Percentiles rank a stretch among this genome's conserved stretches.
Evolutionary conservation across 2,329 filamentous ascomycete genomes (phyloP).

Genomic region (Exophiala sp.): DNA sequence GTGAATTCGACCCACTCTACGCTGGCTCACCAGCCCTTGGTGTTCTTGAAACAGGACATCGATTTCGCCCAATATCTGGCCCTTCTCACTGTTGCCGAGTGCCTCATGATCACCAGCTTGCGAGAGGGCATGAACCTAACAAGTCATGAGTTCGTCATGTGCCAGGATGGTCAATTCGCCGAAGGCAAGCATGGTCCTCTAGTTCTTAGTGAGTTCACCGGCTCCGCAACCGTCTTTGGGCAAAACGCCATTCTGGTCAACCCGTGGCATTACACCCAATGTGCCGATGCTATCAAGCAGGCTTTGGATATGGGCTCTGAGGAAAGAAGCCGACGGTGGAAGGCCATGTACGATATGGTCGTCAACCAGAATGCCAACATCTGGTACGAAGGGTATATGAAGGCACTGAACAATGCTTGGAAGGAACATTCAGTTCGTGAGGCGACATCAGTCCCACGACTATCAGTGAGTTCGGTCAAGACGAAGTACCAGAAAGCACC

Average conservation of each 20-base stretch:
- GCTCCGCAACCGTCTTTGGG: conserved; percentile 80
- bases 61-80: conserved; percentile 91
- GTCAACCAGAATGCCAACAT: conserved; percentile 76
- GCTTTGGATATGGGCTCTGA: conserved; percentile 75
- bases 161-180: conserved; percentile 74
- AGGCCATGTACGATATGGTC: conserved; percentile 68
- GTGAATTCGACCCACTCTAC: conserved; percentile 92
- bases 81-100: conserved; percentile 82
- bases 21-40: conserved; percentile 83
- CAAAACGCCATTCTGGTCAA: conserved; percentile 82
- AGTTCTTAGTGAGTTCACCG: conserved; percentile 93
- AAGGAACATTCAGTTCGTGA: conserved; percentile 82
- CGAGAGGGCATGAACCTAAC: conserved; percentile 98
- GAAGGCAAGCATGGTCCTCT: conserved; percentile 81
- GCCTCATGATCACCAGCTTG: conserved; percentile 89
- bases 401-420: conserved; percentile 69
- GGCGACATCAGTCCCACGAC: conserved; percentile 78
- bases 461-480: conserved; percentile 65
- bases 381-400: conserved; percentile 77
- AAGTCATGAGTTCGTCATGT: conserved; percentile 88
- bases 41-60: conserved; percentile 94
- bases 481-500: conserved; percentile 64
- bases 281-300: conserved; percentile 77
- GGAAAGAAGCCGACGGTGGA: conserved; percentile 73
- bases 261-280: conserved; percentile 90